phyloP scores from a whole-genome alignment of 345 rosid species.

The Excoecaria agallocha region DNA sequence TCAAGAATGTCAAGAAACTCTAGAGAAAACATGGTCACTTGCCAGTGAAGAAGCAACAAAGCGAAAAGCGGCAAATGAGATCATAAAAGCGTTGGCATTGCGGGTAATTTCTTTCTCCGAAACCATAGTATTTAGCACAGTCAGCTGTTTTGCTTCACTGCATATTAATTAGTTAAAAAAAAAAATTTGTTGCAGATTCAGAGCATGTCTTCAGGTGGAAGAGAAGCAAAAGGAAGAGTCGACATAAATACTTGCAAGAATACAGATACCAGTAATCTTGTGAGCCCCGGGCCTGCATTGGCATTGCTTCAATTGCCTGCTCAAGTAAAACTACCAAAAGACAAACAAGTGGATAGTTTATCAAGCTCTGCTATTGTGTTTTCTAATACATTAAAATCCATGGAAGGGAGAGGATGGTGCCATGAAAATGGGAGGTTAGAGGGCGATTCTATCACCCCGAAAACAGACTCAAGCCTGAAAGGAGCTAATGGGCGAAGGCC shows the following conservation, averaged over 20 bases:
- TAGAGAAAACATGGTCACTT: conserved; percentile 52
- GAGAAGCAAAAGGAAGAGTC: conserved; percentile 24
- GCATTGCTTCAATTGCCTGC: conserved; percentile 27
- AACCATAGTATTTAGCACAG: not conserved
- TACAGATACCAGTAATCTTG: conserved; percentile 9
- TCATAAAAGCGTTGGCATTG: conserved; percentile 62
- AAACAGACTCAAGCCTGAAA: conserved; percentile 28
- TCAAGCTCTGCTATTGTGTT: conserved; percentile 44
- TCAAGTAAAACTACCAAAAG: conserved; percentile 30
- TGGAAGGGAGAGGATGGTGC: conserved; percentile 21
- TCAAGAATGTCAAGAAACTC: conserved; percentile 48
- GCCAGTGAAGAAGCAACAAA: conserved; percentile 78
- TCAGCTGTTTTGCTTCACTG: not conserved
- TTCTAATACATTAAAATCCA: conserved; percentile 34
- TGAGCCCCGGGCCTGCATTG: conserved; percentile 22
- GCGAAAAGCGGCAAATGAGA: conserved; percentile 68
- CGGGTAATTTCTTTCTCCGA: conserved; percentile 39
- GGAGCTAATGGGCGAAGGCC: conserved; percentile 30
- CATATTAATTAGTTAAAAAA: not conserved
- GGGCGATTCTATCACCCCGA: conserved; percentile 31
- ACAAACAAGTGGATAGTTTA: conserved; percentile 34
- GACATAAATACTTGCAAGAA: conserved; percentile 24
- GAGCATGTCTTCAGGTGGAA: conserved; percentile 32
- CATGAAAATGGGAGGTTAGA: conserved; percentile 16
- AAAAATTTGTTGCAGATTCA: conserved; percentile 55